Conservation (phyloP, 768 basidiomycete genomes). For the Calocera cornea region DNA sequence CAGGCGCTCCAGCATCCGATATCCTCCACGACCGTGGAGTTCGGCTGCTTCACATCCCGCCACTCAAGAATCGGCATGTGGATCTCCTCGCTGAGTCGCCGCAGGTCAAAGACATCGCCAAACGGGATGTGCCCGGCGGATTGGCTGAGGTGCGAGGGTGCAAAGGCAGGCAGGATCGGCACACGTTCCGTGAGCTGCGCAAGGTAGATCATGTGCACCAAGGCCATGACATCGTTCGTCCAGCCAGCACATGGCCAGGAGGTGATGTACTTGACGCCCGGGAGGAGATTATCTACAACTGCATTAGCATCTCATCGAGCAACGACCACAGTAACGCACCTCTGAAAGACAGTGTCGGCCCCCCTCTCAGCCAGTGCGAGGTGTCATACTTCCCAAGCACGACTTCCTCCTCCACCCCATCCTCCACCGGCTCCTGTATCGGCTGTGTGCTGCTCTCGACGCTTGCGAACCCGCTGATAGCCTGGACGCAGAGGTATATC, state of each 20-base stretch:
- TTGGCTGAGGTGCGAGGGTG: conserved; percentile 41
- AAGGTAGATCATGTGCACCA: conserved; percentile 33
- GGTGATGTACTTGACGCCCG: conserved; percentile 10
- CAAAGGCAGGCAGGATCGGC: conserved; percentile 46
- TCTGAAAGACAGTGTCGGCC: not conserved
- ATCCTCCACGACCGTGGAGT: conserved; percentile 19
- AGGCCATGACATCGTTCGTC: conserved; percentile 8
- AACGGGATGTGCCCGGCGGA: conserved; percentile 38
- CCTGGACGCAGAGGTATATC: not conserved
- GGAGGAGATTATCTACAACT: conserved; percentile 7
- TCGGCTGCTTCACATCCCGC: conserved; percentile 43
- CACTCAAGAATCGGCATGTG: conserved; percentile 45
- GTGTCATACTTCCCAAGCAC: not conserved
- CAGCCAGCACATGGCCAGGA: conserved; percentile 11
- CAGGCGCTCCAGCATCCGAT: conserved; percentile 33
- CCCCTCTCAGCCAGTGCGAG: not conserved
- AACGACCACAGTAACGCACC: not conserved
- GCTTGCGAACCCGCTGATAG: not conserved
- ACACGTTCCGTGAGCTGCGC: conserved; percentile 41
- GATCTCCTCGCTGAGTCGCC: conserved; percentile 34
- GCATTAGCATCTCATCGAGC: not conserved
- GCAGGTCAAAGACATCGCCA: conserved; percentile 47
- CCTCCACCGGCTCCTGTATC: not conserved
- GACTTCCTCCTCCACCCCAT: not conserved
- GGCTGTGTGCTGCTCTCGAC: not conserved